Conservation (phyloP, 2,329 filamentous ascomycete genomes). For the Clarireedia paspali region DNA sequence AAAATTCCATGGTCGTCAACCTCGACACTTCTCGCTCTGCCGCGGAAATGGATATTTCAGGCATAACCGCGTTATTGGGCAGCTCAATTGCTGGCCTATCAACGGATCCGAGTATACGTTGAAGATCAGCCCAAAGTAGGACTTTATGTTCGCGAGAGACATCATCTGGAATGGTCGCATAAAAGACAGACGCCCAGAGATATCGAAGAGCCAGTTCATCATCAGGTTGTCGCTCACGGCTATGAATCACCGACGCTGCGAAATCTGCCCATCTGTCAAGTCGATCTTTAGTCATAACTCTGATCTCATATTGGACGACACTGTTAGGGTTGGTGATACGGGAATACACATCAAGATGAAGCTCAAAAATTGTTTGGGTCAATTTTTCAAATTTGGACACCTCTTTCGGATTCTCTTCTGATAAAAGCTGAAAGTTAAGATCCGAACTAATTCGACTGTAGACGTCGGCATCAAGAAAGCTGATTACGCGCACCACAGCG, state of each 20-base stretch:
- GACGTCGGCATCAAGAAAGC: slow-evolving; percentile 43
- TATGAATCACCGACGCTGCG: slow-evolving; percentile 43
- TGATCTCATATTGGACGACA: slow-evolving; percentile 43
- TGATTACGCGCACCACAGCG: slow-evolving; percentile 45
- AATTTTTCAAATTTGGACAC: slow-evolving; percentile 39
- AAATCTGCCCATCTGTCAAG: slow-evolving; percentile 53
- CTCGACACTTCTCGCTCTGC: slow-evolving; percentile 88
- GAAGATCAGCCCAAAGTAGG: slow-evolving; percentile 55
- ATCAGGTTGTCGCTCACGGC: slow-evolving; percentile 17
- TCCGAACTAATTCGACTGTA: slow-evolving; percentile 40
- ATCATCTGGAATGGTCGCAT: slow-evolving; percentile 48
- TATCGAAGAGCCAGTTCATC: slow-evolving; percentile 48
- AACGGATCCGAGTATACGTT: slow-evolving; percentile 41
- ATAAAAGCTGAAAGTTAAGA: slow-evolving; percentile 25
- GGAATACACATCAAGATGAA: slow-evolving; percentile 59
- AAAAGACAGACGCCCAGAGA: slow-evolving; percentile 58
- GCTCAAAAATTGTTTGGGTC: slow-evolving; percentile 54
- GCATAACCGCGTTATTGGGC: slow-evolving; percentile 82
- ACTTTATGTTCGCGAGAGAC: slow-evolving; percentile 51
- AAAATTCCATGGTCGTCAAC: slow-evolving; percentile 94
- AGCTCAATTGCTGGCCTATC: slow-evolving; percentile 50
- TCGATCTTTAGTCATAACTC: slow-evolving; percentile 47
- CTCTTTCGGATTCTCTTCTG: slow-evolving; percentile 22
- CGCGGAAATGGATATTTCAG: slow-evolving; percentile 73
- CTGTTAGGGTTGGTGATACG: slow-evolving; percentile 54